Conservation (phyloP, 805 yeast genomes). For the Yarrowia sp. region DNA sequence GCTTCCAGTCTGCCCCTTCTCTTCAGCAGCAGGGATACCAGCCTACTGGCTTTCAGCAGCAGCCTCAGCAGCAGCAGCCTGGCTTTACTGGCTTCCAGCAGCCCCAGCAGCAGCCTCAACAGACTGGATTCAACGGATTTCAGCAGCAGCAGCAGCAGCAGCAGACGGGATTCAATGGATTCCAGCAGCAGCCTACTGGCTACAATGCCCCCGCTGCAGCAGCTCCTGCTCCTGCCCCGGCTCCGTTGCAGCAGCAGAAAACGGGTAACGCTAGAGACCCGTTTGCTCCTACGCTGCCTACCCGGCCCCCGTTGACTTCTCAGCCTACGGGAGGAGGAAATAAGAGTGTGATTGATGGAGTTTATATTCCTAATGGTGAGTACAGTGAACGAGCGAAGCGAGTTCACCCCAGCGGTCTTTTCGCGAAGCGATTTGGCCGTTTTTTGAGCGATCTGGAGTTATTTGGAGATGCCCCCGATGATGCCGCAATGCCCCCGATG, state of each 20-base stretch:
- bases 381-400: background rate
- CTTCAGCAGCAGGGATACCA: constrained; percentile 22
- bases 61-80: background rate
- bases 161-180: background rate
- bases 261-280: constrained; percentile 24
- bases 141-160: constrained; percentile 29
- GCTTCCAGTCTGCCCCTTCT: constrained; percentile 26
- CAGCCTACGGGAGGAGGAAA: constrained; percentile 30
- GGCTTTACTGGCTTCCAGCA: constrained; percentile 14
- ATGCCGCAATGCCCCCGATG: background rate
- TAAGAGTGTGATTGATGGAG: constrained; percentile 10
- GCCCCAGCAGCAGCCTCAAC: constrained; percentile 5
- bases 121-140: constrained; percentile 13
- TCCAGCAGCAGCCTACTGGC: constrained; percentile 36
- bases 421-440: too few relatives aligned
- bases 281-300: constrained; percentile 20
- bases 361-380: constrained; percentile 26
- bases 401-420: too few relatives aligned
- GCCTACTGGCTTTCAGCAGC: constrained; percentile 9
- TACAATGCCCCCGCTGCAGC: constrained; percentile 29
- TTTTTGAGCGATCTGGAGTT: too few relatives aligned
- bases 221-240: background rate
- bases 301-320: constrained; percentile 29
- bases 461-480: background rate
- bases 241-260: constrained; percentile 25